phyloP scores from a whole-genome alignment of 2,329 filamentous ascomycete genomes.

The Aspergillus aculeatinus region DNA sequence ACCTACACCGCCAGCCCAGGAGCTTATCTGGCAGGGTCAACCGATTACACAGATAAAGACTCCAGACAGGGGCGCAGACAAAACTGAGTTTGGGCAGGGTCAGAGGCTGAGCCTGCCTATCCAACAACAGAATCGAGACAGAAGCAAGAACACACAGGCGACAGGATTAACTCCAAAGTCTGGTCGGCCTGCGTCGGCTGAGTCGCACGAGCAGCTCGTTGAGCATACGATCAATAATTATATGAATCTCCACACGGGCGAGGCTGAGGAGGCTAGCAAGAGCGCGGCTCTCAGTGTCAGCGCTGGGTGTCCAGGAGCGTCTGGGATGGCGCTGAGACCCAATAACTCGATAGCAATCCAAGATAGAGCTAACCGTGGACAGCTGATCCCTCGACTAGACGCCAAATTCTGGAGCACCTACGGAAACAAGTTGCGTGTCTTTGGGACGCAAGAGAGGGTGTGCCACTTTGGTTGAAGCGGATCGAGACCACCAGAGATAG shows the following conservation, averaged over 20 bases:
- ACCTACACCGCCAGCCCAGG: not conserved
- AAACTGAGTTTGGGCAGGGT: too few relatives aligned
- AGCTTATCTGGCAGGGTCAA: too few relatives aligned
- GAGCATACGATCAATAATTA: not conserved
- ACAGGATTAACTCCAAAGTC: too few relatives aligned
- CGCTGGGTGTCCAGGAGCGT: not conserved
- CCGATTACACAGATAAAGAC: too few relatives aligned
- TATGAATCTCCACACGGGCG: constrained; percentile 1
- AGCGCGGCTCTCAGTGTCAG: not conserved
- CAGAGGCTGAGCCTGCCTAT: too few relatives aligned
- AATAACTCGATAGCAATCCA: constrained; percentile 16
- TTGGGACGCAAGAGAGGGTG: constrained; percentile 57
- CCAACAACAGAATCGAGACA: too few relatives aligned
- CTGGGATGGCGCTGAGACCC: not conserved
- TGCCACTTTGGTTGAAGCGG: constrained; percentile 26
- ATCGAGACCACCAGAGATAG: not conserved
- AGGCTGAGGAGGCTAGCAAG: not conserved
- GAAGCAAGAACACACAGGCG: too few relatives aligned
- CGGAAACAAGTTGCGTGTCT: constrained; percentile 60
- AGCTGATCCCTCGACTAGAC: constrained; percentile 53
- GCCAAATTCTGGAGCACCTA: constrained; percentile 58
- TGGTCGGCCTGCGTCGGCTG: not conserved
- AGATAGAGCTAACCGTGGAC: constrained; percentile 32
- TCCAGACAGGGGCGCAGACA: too few relatives aligned
- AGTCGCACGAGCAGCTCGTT: not conserved